Evolutionary conservation across 2,329 filamentous ascomycete genomes (phyloP).

Genomic region (Blumeria graminis): DNA sequence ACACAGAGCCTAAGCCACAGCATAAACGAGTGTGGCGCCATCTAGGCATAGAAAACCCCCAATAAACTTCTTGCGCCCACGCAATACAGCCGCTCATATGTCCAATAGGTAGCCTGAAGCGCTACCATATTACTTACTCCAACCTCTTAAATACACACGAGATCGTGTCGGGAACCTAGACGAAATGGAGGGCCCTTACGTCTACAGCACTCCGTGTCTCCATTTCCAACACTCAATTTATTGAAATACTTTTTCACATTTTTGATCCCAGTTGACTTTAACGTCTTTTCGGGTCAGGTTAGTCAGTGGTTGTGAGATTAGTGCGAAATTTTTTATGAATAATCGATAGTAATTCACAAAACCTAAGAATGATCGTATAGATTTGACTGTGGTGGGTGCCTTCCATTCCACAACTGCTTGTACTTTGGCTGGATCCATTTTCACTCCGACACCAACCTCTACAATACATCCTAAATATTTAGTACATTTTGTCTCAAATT

Average conservation of each 20-base stretch:
- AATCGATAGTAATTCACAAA: background rate
- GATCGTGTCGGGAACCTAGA: too few relatives aligned
- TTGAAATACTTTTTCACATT: background rate
- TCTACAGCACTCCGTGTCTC: too few relatives aligned
- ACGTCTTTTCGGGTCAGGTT: background rate
- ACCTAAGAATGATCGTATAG: background rate
- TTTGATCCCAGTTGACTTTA: background rate
- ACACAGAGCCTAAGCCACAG: too few relatives aligned
- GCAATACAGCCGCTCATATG: too few relatives aligned
- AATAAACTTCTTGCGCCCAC: too few relatives aligned
- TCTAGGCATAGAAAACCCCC: too few relatives aligned
- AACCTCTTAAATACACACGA: too few relatives aligned
- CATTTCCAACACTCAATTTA: too few relatives aligned
- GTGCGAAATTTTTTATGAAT: background rate
- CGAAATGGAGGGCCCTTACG: too few relatives aligned
- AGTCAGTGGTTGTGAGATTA: background rate
- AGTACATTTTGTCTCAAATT: constrained; percentile 1
- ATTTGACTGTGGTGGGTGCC: background rate
- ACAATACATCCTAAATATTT: background rate
- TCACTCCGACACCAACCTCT: background rate
- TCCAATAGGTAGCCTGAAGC: too few relatives aligned
- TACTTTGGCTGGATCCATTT: background rate
- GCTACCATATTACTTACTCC: too few relatives aligned
- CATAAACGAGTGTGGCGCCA: too few relatives aligned
- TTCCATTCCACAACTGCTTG: background rate